Conservation (phyloP, 441 rosid genomes). For the Lepidium campestre region DNA sequence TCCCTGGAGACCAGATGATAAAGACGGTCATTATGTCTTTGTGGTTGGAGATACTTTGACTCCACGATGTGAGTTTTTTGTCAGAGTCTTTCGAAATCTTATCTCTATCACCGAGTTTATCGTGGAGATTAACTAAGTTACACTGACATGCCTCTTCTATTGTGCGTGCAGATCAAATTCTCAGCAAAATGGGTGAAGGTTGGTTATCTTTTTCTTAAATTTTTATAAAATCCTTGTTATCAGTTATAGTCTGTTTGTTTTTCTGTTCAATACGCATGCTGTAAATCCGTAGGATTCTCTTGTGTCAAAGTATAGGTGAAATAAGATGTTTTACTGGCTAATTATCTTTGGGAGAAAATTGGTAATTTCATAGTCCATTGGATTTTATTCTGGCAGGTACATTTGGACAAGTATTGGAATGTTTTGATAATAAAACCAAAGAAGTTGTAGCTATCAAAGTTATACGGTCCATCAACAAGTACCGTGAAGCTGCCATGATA, state of each 20-base stretch:
- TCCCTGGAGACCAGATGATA: constrained; percentile 93
- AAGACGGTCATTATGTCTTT: constrained; percentile 85
- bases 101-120: neutral
- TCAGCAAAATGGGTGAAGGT: constrained; percentile 97
- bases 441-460: constrained; percentile 84
- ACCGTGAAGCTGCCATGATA: constrained; percentile 91
- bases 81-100: constrained; percentile 6
- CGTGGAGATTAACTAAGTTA: neutral
- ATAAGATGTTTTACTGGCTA: neutral
- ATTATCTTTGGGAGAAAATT: neutral
- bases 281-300: neutral
- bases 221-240: neutral
- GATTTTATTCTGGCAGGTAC: constrained; percentile 49
- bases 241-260: neutral
- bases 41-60: constrained; percentile 71
- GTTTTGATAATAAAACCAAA: constrained; percentile 66
- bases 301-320: neutral
- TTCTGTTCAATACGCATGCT: neutral
- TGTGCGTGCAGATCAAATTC: constrained; percentile 66
- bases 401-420: constrained; percentile 92
- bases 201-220: constrained; percentile 17
- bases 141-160: constrained; percentile 18
- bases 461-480: constrained; percentile 75
- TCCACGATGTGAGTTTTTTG: constrained; percentile 55
- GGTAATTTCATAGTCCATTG: neutral